These are phyloP conservation scores for Trichoderma asperelloides DNA, from an alignment of 495 filamentous ascomycete species.

Conservation along the genomic window DNA sequence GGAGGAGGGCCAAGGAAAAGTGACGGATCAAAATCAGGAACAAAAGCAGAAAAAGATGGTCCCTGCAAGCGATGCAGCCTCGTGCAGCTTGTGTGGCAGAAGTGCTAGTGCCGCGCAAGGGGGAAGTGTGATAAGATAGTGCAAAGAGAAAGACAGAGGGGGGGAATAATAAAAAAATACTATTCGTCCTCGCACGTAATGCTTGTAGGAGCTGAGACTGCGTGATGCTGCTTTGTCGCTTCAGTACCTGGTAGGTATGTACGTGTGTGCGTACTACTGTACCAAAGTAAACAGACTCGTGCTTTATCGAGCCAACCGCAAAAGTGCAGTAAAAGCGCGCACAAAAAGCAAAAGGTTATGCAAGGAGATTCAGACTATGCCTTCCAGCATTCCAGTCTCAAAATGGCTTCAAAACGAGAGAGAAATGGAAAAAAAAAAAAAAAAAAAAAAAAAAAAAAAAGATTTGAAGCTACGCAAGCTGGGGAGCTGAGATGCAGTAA, in stretches of 20 bases:
- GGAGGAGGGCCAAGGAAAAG: background rate
- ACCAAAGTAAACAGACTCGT: no score
- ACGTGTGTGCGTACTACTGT: no score
- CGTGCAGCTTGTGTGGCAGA: background rate
- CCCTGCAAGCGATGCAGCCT: slow-evolving; percentile 1
- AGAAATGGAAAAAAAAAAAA: background rate
- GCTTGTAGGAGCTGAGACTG: no score
- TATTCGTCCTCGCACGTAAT: no score
- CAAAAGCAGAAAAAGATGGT: background rate
- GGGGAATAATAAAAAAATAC: background rate
- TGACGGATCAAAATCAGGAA: background rate
- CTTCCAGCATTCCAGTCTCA: no score
- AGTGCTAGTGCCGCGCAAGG: slow-evolving; percentile 1
- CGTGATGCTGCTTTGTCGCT: no score
- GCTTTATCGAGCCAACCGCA: no score
- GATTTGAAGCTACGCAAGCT: background rate
- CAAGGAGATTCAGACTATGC: no score
- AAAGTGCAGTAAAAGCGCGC: no score
- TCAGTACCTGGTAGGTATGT: no score
- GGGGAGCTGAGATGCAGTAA: background rate
- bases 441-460: background rate
- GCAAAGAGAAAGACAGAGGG: background rate
- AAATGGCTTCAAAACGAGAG: background rate
- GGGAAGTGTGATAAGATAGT: background rate
- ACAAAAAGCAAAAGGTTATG: no score